These are phyloP conservation scores for Gigaspora rosea DNA, from an alignment of 192 early-diverging fungal genomes.

Conservation along the genomic window DNA sequence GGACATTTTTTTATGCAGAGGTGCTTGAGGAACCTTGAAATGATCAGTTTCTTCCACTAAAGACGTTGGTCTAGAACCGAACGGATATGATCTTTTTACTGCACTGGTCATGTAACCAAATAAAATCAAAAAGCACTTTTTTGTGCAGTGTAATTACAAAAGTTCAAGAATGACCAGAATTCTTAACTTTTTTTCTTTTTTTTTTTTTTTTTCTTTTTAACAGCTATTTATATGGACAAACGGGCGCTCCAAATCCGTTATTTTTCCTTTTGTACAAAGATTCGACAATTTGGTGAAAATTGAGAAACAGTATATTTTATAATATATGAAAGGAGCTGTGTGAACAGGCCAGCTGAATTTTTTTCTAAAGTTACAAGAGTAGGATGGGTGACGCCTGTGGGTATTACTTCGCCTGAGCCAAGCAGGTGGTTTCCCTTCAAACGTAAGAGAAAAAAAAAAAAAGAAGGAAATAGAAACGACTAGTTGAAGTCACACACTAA, in stretches of 20 bases:
- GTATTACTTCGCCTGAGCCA: too few species aligned
- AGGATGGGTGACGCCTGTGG: too few species aligned
- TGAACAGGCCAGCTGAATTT: too few species aligned
- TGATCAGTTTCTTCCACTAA: conserved; percentile 20
- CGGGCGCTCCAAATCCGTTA: background rate
- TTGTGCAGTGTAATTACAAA: background rate
- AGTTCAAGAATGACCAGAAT: background rate
- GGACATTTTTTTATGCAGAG: conserved; percentile 26
- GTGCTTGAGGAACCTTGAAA: conserved; percentile 12
- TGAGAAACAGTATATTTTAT: too few species aligned
- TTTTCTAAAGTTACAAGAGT: too few species aligned
- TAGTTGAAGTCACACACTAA: too few species aligned
- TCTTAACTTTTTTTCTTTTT: background rate
- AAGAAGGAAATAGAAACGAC: too few species aligned
- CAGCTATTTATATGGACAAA: background rate
- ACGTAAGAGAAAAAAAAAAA: too few species aligned
- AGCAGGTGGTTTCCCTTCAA: too few species aligned
- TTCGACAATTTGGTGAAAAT: too few species aligned
- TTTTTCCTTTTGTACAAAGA: too few species aligned
- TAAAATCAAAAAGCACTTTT: background rate
- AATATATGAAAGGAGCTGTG: too few species aligned
- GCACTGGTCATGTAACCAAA: conserved; percentile 28
- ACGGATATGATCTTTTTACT: conserved; percentile 30
- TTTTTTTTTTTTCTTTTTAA: background rate
- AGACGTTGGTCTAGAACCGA: conserved; percentile 5